Evolutionary conservation across 2,329 filamentous ascomycete species (phyloP).

Genomic region (Clonostachys byssicola): DNA sequence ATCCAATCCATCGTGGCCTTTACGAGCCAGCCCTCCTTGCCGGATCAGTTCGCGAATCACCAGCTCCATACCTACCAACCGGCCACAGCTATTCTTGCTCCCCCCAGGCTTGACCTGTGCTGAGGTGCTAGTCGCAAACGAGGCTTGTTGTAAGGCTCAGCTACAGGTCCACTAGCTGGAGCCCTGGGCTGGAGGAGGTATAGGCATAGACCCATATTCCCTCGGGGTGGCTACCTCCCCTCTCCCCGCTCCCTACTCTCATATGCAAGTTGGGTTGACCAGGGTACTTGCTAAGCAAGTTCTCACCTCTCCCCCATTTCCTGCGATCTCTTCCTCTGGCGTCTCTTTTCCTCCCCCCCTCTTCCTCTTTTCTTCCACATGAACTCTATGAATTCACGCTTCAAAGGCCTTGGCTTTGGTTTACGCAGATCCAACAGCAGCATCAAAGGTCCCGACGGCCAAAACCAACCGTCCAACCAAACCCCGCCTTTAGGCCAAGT

Average conservation of each 20-base stretch:
- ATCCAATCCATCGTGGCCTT: too few relatives aligned
- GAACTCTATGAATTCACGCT: constrained; percentile 77
- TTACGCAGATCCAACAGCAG: constrained; percentile 70
- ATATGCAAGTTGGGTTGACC: not conserved
- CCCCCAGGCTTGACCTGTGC: too few relatives aligned
- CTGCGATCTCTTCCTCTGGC: not conserved
- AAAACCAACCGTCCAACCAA: not conserved
- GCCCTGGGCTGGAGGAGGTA: not conserved
- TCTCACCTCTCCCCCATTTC: not conserved
- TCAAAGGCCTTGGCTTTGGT: constrained; percentile 77
- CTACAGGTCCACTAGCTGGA: not conserved
- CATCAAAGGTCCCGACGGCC: constrained; percentile 40
- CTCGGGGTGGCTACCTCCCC: too few relatives aligned
- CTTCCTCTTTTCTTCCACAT: constrained; percentile 38
- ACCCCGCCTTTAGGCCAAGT: constrained; percentile 35
- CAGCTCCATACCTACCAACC: too few relatives aligned
- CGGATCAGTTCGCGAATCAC: too few relatives aligned
- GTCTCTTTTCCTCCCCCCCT: constrained; percentile 7
- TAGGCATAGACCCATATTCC: not conserved
- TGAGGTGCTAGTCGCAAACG: too few relatives aligned
- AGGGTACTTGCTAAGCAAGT: not conserved
- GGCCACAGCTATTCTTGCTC: too few relatives aligned
- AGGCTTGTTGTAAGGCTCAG: too few relatives aligned
- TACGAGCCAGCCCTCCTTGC: too few relatives aligned
- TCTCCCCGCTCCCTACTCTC: too few relatives aligned